A percentile compares a stretch with the other conserved stretches of the same genome.
Conservation (phyloP, 257 asterid species). For the Fraxinus quadrangulata region DNA sequence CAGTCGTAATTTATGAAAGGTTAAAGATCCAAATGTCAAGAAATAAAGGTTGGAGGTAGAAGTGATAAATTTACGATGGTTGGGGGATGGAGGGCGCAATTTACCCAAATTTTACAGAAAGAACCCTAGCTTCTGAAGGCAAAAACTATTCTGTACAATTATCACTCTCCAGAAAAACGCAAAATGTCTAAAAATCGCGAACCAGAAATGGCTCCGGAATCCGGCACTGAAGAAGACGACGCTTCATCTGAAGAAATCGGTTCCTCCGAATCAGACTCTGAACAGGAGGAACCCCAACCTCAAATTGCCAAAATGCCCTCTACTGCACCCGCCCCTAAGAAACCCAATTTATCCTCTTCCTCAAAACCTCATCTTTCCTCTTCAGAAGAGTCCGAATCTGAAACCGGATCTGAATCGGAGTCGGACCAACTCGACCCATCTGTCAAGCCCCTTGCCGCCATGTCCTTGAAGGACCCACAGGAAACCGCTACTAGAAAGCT, state of each 20-base stretch:
- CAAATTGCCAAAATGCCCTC: not conserved
- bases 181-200: slow-evolving; percentile 39
- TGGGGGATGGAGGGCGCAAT: not conserved
- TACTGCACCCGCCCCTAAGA: not conserved
- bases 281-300: slow-evolving; percentile 28
- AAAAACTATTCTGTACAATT: not conserved
- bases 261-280: slow-evolving; percentile 35
- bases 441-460: slow-evolving; percentile 37
- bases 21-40: not conserved
- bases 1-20: no score
- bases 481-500: slow-evolving; percentile 28
- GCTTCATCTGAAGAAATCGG: slow-evolving; percentile 38
- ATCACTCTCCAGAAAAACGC: not conserved
- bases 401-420: slow-evolving; percentile 49
- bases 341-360: slow-evolving; percentile 23
- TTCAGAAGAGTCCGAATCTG: slow-evolving; percentile 49
- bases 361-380: slow-evolving; percentile 22
- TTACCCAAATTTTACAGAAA: not conserved
- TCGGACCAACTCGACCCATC: slow-evolving; percentile 33
- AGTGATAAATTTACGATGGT: not conserved
- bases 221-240: slow-evolving; percentile 41
- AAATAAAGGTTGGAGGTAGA: not conserved
- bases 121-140: not conserved
- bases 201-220: slow-evolving; percentile 27
- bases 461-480: slow-evolving; percentile 26